Percentiles rank a stretch among this genome's conserved stretches.
Evolutionary conservation across 441 rosid species (phyloP).

Genomic region (Metrosideros polymorpha): DNA sequence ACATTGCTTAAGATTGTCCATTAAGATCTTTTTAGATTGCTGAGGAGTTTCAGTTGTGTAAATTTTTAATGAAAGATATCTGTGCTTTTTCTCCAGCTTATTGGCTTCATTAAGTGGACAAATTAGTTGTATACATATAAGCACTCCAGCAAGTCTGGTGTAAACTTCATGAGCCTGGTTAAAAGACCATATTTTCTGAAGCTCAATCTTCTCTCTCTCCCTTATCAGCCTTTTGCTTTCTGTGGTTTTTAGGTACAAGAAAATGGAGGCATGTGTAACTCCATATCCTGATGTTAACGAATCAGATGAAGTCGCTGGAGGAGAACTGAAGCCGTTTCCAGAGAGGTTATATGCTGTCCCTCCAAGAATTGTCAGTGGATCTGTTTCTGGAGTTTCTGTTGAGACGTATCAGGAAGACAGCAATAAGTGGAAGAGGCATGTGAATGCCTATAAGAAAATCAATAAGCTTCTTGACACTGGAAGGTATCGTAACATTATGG

Average conservation of each 20-base stretch:
- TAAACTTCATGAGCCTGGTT: not conserved
- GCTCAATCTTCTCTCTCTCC: not conserved
- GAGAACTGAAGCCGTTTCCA: slow-evolving; percentile 49
- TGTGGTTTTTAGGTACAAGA: slow-evolving; percentile 43
- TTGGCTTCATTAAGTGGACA: not conserved
- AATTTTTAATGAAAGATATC: not conserved
- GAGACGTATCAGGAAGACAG: slow-evolving; percentile 54
- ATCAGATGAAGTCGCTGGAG: slow-evolving; percentile 52
- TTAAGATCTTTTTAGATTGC: not conserved
- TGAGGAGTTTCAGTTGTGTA: not conserved
- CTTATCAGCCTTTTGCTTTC: not conserved
- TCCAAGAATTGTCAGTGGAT: slow-evolving; percentile 54
- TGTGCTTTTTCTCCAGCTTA: not conserved
- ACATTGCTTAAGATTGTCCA: not conserved
- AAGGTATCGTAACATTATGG: slow-evolving; percentile 70
- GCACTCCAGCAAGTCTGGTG: not conserved
- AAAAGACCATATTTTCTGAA: not conserved
- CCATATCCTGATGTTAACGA: slow-evolving; percentile 49
- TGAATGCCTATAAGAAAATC: slow-evolving; percentile 52
- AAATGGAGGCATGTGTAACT: slow-evolving; percentile 54
- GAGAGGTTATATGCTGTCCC: slow-evolving; percentile 57
- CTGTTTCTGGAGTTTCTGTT: slow-evolving; percentile 44
- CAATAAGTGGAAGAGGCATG: slow-evolving; percentile 51
- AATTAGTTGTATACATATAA: not conserved
- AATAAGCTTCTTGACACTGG: slow-evolving; percentile 44